Evolutionary conservation across 768 basidiomycete species (phyloP).

Genomic region (Boletus speciosus): DNA sequence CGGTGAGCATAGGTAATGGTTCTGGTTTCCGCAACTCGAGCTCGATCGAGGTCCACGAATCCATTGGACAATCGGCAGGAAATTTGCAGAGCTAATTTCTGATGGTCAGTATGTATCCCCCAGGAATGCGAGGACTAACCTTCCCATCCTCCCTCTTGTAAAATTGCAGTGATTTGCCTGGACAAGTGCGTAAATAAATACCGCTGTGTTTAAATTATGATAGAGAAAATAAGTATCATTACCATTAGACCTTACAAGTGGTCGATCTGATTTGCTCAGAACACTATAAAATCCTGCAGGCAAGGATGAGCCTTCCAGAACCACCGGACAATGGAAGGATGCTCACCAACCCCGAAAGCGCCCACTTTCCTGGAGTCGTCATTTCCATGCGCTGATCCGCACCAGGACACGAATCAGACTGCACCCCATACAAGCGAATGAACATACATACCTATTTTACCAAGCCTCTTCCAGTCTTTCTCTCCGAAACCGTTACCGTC

Average conservation of each 20-base stretch:
- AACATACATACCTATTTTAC: constrained; percentile 15
- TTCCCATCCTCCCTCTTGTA: constrained; percentile 9
- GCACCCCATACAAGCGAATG: background rate
- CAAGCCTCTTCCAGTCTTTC: constrained; percentile 12
- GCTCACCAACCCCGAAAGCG: constrained; percentile 18
- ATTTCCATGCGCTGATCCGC: constrained; percentile 12
- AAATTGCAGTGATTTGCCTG: constrained; percentile 15
- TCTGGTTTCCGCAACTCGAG: constrained; percentile 9
- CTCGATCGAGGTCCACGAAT: constrained; percentile 7
- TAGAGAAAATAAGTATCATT: background rate
- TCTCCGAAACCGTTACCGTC: background rate
- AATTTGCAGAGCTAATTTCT: constrained; percentile 4
- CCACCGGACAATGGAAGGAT: background rate
- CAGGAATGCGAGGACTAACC: background rate
- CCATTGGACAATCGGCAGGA: background rate
- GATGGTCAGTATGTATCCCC: background rate
- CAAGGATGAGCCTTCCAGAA: background rate
- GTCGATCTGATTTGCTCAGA: constrained; percentile 14
- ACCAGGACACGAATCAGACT: background rate
- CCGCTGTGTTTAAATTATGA: background rate
- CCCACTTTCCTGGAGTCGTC: constrained; percentile 11
- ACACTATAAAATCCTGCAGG: constrained; percentile 15
- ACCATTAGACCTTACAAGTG: constrained; percentile 13
- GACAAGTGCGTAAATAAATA: background rate
- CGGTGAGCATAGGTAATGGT: background rate